Conservation (phyloP, 306 rosid genomes). For the Castanea sativa region DNA sequence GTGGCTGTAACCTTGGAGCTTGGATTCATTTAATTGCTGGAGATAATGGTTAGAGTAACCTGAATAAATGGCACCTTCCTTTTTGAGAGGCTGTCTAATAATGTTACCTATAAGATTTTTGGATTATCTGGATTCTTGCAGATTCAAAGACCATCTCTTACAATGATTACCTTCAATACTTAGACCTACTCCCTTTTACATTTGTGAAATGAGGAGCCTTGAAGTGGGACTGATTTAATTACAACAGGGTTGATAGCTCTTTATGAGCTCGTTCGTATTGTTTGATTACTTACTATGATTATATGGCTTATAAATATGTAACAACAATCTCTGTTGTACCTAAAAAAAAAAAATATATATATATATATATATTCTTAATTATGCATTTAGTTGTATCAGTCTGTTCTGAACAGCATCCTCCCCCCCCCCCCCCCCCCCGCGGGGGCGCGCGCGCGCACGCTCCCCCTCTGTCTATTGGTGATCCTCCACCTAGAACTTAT, state of each 20-base stretch:
- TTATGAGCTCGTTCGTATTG: not conserved
- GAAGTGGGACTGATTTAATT: not conserved
- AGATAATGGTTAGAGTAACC: not conserved
- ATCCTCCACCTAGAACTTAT: too few species aligned
- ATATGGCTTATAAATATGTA: not conserved
- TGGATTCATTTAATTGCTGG: not conserved
- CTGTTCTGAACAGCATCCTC: not conserved
- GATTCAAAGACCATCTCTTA: not conserved
- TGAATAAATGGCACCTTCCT: not conserved
- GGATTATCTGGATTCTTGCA: not conserved
- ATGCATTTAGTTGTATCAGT: not conserved
- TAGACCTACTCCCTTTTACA: not conserved
- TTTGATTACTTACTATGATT: not conserved
- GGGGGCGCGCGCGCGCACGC: too few species aligned
- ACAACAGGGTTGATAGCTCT: not conserved
- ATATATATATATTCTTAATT: not conserved
- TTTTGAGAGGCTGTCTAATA: not conserved
- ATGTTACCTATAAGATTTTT: not conserved
- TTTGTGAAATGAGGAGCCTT: not conserved
- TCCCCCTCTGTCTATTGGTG: too few species aligned
- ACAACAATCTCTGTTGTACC: not conserved
- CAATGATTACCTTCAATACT: not conserved
- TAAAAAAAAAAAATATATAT: too few species aligned
- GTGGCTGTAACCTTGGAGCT: not conserved
- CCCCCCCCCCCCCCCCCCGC: too few species aligned